Conservation (phyloP, 805 yeast species). For the Wickerhamiella sergipiensis region DNA sequence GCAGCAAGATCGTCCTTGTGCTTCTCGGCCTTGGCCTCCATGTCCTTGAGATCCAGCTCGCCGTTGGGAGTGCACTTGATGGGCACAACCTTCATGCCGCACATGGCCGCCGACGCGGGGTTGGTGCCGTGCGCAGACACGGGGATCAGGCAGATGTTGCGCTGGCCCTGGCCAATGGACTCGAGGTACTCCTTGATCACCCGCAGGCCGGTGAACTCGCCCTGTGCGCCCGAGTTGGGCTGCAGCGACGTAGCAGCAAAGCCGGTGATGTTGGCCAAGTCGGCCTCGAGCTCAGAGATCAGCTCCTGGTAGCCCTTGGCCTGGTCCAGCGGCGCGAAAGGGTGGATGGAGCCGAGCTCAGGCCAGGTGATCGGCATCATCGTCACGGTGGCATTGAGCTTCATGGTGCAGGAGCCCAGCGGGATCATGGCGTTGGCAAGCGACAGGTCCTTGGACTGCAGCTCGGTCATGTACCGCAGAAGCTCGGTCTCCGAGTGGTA, state of each 20-base stretch:
- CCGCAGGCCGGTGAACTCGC: constrained; percentile 89
- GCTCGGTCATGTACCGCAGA: constrained; percentile 73
- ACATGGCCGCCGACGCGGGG: constrained; percentile 97
- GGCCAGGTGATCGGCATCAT: constrained; percentile 95
- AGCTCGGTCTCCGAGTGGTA: constrained; percentile 92
- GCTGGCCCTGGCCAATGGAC: constrained; percentile 50
- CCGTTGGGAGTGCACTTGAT: constrained; percentile 80
- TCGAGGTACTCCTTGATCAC: constrained; percentile 69
- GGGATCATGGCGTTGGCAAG: constrained; percentile 96
- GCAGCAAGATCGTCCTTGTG: constrained; percentile 67
- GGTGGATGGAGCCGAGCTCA: constrained; percentile 77
- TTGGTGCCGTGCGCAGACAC: constrained; percentile 97
- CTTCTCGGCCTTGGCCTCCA: constrained; percentile 56
- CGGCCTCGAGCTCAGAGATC: constrained; percentile 63
- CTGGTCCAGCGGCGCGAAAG: constrained; percentile 82
- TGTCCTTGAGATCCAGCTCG: constrained; percentile 68
- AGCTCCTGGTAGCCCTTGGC: constrained; percentile 76
- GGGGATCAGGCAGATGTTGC: constrained; percentile 87
- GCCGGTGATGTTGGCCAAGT: constrained; percentile 85
- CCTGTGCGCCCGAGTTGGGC: constrained; percentile 98
- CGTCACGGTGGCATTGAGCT: constrained; percentile 85
- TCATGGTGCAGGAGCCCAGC: constrained; percentile 96
- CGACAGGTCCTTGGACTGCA: constrained; percentile 82
- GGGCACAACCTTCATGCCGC: constrained; percentile 86
- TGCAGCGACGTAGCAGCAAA: constrained; percentile 80